Evolutionary conservation across 106 monocot species (phyloP).

Genomic region (Chionographis japonica): DNA sequence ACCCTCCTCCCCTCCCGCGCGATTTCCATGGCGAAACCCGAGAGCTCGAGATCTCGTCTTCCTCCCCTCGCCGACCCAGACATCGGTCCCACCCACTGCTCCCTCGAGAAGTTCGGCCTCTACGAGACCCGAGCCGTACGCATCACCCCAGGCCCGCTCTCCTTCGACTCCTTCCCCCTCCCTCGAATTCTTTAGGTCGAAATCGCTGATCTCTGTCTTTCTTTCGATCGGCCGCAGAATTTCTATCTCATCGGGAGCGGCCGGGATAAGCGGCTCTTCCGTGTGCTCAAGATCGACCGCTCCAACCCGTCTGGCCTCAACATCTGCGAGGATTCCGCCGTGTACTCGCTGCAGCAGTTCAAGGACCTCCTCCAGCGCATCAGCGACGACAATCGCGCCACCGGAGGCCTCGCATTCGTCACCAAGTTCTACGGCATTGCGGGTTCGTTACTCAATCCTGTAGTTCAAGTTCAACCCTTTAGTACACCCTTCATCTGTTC

Average conservation of each 20-base stretch:
- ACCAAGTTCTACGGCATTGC: constrained; percentile 90
- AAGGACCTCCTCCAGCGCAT: constrained; percentile 92
- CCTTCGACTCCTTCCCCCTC: background rate
- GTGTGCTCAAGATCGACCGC: constrained; percentile 96
- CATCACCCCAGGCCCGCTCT: constrained; percentile 10
- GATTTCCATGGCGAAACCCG: constrained; percentile 8
- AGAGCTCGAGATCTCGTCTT: background rate
- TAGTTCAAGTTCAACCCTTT: too few relatives aligned
- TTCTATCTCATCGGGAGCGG: constrained; percentile 92
- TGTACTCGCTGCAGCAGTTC: constrained; percentile 74
- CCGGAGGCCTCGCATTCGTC: constrained; percentile 81
- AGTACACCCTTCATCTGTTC: too few relatives aligned
- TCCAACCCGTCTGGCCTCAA: constrained; percentile 84
- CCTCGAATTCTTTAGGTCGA: background rate
- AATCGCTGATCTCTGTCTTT: background rate
- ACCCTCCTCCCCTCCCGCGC: too few relatives aligned
- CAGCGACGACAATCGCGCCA: constrained; percentile 86
- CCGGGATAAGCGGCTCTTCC: constrained; percentile 64
- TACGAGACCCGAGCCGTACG: constrained; percentile 97
- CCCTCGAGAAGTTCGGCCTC: constrained; percentile 95
- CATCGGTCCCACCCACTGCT: constrained; percentile 39
- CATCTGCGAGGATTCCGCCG: constrained; percentile 89
- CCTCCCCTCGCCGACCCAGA: background rate
- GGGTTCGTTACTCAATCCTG: constrained; percentile 26
- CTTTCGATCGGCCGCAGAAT: constrained; percentile 41